Percentiles rank a stretch among this genome's conserved stretches.
These are phyloP conservation scores for Leonotis leonurus DNA, from an alignment of 257 asterid species.

Conservation along the genomic window DNA sequence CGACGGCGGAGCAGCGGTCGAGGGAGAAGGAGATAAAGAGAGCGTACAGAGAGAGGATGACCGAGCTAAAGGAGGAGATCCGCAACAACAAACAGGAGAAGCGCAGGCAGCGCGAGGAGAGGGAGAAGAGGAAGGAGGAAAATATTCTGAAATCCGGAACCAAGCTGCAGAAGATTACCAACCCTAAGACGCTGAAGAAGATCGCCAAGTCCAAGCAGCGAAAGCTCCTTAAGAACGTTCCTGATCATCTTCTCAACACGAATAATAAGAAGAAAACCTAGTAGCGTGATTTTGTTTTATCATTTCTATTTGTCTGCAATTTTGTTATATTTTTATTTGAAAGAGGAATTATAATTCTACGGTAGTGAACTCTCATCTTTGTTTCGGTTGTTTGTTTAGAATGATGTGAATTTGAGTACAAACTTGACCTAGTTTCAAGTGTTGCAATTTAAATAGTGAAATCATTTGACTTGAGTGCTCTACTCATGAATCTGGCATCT, in stretches of 20 bases:
- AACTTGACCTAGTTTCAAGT: too few species aligned
- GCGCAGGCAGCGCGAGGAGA: slow-evolving; percentile 60
- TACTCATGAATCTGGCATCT: too few species aligned
- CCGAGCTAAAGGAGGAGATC: slow-evolving; percentile 75
- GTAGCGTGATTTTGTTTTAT: background rate
- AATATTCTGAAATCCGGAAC: slow-evolving; percentile 62
- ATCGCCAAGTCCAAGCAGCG: slow-evolving; percentile 70
- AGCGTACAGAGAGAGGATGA: slow-evolving; percentile 58
- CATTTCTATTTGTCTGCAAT: background rate
- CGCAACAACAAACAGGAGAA: slow-evolving; percentile 61
- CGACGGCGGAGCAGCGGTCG: slow-evolving; percentile 50
- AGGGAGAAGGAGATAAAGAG: slow-evolving; percentile 68
- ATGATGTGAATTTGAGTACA: too few species aligned
- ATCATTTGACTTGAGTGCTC: too few species aligned
- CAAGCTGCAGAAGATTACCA: slow-evolving; percentile 69
- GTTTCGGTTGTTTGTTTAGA: too few species aligned
- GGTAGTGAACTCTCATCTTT: background rate
- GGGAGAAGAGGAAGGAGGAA: slow-evolving; percentile 75
- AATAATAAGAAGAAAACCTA: slow-evolving; percentile 6
- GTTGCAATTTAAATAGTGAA: too few species aligned
- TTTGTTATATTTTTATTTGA: background rate
- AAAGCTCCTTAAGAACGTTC: slow-evolving; percentile 63
- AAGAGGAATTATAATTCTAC: background rate
- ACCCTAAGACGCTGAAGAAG: slow-evolving; percentile 74
- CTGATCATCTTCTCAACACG: slow-evolving; percentile 34